A percentile compares a stretch with the other conserved stretches of the same genome.
Conservation (phyloP, 2,329 filamentous ascomycete species). For the Cladosporium sp. region DNA sequence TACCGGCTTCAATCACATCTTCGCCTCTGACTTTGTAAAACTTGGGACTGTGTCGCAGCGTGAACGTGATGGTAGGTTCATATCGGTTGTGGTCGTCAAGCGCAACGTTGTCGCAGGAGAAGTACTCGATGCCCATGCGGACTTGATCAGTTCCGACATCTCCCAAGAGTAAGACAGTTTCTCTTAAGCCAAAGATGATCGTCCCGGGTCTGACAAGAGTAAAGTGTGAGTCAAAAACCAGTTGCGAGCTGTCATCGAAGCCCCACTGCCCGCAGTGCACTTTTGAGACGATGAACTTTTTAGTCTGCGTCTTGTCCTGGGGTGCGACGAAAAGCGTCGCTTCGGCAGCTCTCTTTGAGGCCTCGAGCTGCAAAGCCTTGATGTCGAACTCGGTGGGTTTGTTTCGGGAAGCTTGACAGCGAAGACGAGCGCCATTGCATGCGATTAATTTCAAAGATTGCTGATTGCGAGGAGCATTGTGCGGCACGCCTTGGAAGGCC, state of each 20-base stretch:
- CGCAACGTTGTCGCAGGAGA: conserved; percentile 44
- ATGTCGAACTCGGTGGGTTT: conserved; percentile 31
- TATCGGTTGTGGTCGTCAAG: conserved; percentile 30
- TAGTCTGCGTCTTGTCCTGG: conserved; percentile 19
- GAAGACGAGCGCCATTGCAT: conserved; percentile 31
- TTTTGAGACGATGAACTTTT: conserved; percentile 39
- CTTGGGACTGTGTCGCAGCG: conserved; percentile 43
- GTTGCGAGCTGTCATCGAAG: conserved; percentile 36
- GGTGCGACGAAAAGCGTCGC: not conserved
- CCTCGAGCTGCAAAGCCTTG: conserved; percentile 30
- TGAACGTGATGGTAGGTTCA: conserved; percentile 42
- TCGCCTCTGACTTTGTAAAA: conserved; percentile 38
- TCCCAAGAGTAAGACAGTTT: conserved; percentile 33
- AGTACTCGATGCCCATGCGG: conserved; percentile 48
- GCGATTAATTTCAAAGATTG: conserved; percentile 19
- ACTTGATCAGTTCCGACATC: conserved; percentile 27
- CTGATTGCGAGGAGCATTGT: conserved; percentile 23
- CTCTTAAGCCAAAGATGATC: conserved; percentile 37
- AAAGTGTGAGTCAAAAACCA: conserved; percentile 47
- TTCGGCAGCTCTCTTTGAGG: conserved; percentile 22
- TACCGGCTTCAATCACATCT: conserved; percentile 24
- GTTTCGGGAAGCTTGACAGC: conserved; percentile 31
- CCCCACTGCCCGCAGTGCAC: conserved; percentile 50
- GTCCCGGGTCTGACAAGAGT: conserved; percentile 45
- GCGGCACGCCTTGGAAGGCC: conserved; percentile 23